Base-by-base conservation (phyloP, 768 basidiomycete genomes). In the Pilatotrama ljubarskyi region DNA sequence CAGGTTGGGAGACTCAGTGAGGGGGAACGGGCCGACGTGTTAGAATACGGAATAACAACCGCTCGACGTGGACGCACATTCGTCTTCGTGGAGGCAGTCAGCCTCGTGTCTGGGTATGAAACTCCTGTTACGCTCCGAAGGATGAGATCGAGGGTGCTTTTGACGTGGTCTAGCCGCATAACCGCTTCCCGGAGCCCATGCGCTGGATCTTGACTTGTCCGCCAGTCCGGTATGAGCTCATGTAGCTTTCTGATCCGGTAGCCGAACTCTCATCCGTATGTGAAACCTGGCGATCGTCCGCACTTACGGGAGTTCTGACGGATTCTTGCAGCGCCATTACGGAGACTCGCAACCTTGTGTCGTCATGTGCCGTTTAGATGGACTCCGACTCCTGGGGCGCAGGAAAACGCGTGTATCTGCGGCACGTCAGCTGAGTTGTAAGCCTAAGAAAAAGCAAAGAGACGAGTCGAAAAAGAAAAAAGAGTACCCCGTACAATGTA, bases 281-380 rank as follows among this genome's bases (percentile, higher is more conserved):
- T 25, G 40, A 46, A 42, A 32, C 22, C 22, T 58, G 57, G 40
- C 48, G 51, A 59, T 59, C 42, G 36, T 22, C 44, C 37, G 36
- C 32, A 8, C n/a, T 59, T 38, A 59, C 58, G 58, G 48, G 24
- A 59, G 58, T 29, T 59, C 58, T 53, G 58, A 58, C 41, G 35
- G 42, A 20, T 11, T 17, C 22, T 29, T 40, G 11, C 6, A 11
- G 26, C 20, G 20, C n/a, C 35, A 14, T 26, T 48, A 18, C 44
- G 55, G 41, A 25, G 14, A 32, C 29, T 42, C 32, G 2, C 46
- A 26, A 15, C 24, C 35, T 18, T 17, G 25, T 18, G 51, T 47
- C 43, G 32, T 53, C 42, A 58, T 51, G 49, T 51, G 57, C 35
- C 24, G 42, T 18, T n/a, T 20, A 20, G 37, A 24, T 40, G n/a